Evolutionary conservation across 2,329 filamentous ascomycete genomes (phyloP), one percentile per base, ranked within the genome.

Genomic region (Dothistroma pini): DNA sequence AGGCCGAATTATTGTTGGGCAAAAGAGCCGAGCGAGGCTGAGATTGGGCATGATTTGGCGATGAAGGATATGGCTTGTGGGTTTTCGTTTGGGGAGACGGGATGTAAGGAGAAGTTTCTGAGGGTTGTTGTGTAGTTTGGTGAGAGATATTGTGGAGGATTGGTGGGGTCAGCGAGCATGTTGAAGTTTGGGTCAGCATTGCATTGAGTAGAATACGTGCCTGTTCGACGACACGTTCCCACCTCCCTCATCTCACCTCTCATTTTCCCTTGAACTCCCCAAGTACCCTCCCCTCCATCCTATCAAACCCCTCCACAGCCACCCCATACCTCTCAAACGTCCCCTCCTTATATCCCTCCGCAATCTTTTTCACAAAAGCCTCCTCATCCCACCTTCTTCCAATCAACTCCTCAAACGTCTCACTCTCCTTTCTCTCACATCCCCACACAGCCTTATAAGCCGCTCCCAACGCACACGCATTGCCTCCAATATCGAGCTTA

Each of bases 401-500:
- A 63, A 99, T 88, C 65, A 96, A 81, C 63, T 93, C 88, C 73
- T 97, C 95, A 77, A 97, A 97, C 4, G 84, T 90, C 83, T 71
- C 60, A 1, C 78, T 70, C 0, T 69, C 74, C 25, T 76, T 75
- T 53, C 90, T 80, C 80, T 95, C 91, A 58, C 91, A 81, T 0
- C 89, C 92, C 95, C 95, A 99, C 0, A 96, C 87, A 14, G 95
- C 93, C 79, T 97, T 97, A 78, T 97, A 97, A 29, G 93, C 93
- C 7, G 91, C 91, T 14, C 95, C 95, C 14, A 97, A 78, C 11
- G 93, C 95, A 77, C 95, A 99, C 2, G 95, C 93, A 77, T 96
- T 97, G 29, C 93, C 92, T 29, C 95, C 93, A 5, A 97, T 91
- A 72, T 97, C 93, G 14, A 99, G 85, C 76, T 89, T 90, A 78